These are phyloP conservation scores for Neocatenulostroma microsporum DNA, from an alignment of 2,329 filamentous ascomycete species.

Conservation along the genomic window DNA sequence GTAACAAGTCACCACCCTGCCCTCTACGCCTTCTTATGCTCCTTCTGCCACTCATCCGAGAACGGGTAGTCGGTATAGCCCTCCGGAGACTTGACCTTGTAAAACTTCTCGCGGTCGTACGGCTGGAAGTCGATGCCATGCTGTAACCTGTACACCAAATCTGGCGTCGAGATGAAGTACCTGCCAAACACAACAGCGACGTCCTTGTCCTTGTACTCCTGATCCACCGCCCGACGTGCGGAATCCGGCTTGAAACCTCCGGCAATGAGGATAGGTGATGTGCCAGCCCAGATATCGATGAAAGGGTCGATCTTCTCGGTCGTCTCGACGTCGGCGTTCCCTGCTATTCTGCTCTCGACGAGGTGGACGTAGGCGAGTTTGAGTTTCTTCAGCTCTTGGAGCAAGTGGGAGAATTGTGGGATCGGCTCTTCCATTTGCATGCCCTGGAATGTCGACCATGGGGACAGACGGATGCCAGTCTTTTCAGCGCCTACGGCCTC, in stretches of 20 bases:
- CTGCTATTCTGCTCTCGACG: slow-evolving; percentile 50
- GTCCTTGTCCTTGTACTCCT: slow-evolving; percentile 34
- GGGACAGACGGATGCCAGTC: slow-evolving; percentile 52
- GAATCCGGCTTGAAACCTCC: slow-evolving; percentile 36
- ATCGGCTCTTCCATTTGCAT: slow-evolving; percentile 57
- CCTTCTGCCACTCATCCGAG: slow-evolving; percentile 12
- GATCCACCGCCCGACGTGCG: slow-evolving; percentile 28
- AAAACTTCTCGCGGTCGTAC: slow-evolving; percentile 41
- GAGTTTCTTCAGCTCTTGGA: slow-evolving; percentile 44
- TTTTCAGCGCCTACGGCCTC: slow-evolving; percentile 46
- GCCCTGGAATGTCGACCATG: slow-evolving; percentile 54
- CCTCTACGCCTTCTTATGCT: slow-evolving; percentile 5
- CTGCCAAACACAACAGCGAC: slow-evolving; percentile 42
- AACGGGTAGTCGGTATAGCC: slow-evolving; percentile 38
- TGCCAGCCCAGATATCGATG: slow-evolving; percentile 38
- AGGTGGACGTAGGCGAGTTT: slow-evolving; percentile 56
- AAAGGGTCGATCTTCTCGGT: slow-evolving; percentile 39
- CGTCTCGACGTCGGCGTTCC: slow-evolving; percentile 34
- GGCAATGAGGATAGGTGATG: slow-evolving; percentile 43
- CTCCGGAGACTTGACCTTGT: slow-evolving; percentile 29
- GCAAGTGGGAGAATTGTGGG: slow-evolving; percentile 55
- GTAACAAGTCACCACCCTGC: too few relatives aligned
- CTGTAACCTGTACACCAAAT: slow-evolving; percentile 39
- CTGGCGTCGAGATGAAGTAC: slow-evolving; percentile 43
- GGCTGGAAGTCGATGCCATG: slow-evolving; percentile 36